Evolutionary conservation across 495 filamentous ascomycete genomes (phyloP).

Genomic region (Aspergillus sclerotioniger): DNA sequence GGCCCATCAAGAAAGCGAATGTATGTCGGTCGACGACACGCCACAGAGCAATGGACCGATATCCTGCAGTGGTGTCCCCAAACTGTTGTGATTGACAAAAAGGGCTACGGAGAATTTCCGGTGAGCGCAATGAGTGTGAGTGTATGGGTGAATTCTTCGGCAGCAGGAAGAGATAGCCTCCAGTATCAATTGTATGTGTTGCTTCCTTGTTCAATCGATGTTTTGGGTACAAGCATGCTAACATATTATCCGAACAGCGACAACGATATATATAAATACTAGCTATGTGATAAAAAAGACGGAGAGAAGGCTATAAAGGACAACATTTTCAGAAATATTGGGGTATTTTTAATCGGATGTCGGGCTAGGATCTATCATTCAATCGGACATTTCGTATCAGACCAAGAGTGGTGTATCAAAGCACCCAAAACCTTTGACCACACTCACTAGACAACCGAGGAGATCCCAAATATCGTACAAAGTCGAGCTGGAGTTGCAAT

Average conservation of each 20-base stretch:
- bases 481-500: neutral
- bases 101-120: conserved; percentile 55
- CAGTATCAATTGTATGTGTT: conserved; percentile 31
- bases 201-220: neutral
- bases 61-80: conserved; percentile 48
- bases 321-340: neutral
- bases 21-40: conserved; percentile 59
- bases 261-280: neutral
- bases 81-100: conserved; percentile 50
- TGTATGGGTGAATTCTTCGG: conserved; percentile 60
- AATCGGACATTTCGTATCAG: neutral
- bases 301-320: neutral
- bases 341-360: neutral
- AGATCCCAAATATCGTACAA: too few species aligned
- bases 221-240: too few species aligned
- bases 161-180: conserved; percentile 51
- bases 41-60: conserved; percentile 61
- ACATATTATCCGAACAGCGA: neutral
- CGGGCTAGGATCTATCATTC: too few species aligned
- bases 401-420: conserved; percentile 70
- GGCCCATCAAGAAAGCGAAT: conserved; percentile 51
- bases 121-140: conserved; percentile 54
- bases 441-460: conserved; percentile 84
- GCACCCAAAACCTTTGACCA: conserved; percentile 82
- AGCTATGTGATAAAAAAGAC: neutral